phyloP scores from a whole-genome alignment of 345 rosid species.

The Citrus maxima region DNA sequence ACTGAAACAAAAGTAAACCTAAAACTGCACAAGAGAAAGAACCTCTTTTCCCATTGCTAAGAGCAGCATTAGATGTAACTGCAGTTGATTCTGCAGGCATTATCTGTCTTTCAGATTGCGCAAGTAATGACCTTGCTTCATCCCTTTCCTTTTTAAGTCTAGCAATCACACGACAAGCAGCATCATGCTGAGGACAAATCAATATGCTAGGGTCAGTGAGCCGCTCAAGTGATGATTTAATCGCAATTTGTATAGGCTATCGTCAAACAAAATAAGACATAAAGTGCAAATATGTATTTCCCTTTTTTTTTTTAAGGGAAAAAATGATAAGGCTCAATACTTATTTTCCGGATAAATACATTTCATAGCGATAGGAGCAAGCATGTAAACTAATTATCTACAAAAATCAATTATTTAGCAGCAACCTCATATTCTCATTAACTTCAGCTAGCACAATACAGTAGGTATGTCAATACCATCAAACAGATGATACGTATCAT shows the following conservation, averaged over 20 bases:
- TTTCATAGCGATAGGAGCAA: not conserved
- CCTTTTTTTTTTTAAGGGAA: not conserved
- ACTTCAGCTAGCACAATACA: not conserved
- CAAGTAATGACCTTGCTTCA: constrained; percentile 81
- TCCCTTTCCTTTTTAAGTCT: constrained; percentile 94
- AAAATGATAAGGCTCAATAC: not conserved
- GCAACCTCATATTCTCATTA: not conserved
- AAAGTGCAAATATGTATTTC: not conserved
- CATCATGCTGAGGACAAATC: constrained; percentile 70
- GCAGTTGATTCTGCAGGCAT: constrained; percentile 48
- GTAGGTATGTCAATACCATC: not conserved
- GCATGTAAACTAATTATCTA: not conserved
- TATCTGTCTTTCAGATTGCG: constrained; percentile 71
- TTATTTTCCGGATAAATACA: not conserved
- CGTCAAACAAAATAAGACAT: not conserved
- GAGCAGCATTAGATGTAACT: constrained; percentile 40
- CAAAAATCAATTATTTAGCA: not conserved
- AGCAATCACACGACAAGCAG: constrained; percentile 99
- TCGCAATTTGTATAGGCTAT: no score
- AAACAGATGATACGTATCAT: not conserved
- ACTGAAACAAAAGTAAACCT: not conserved
- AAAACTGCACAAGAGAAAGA: constrained; percentile 9
- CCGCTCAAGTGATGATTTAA: not conserved
- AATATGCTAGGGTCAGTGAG: not conserved
- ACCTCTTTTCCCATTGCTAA: constrained; percentile 92